Evolutionary conservation across 148 eudicot genomes (phyloP).

Genomic region (Amaranthus cruentus): DNA sequence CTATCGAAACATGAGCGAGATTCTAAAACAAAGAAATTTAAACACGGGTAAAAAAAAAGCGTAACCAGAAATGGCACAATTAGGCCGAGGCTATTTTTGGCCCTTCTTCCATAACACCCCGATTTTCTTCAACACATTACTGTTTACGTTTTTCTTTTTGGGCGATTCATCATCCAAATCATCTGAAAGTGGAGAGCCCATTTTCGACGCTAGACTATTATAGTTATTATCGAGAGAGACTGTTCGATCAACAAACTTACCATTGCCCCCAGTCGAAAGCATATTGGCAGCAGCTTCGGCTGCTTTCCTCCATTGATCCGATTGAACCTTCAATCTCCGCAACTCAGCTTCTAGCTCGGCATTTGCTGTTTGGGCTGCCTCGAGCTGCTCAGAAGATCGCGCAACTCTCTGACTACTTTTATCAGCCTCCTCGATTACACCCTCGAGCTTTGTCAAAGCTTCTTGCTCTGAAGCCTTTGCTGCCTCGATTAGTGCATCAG

Average conservation of each 20-base stretch:
- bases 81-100: slow-evolving; percentile 36
- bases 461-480: slow-evolving; percentile 62
- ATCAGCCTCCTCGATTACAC: slow-evolving; percentile 67
- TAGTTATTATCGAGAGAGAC: slow-evolving; percentile 52
- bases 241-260: slow-evolving; percentile 53
- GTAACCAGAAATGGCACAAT: no score
- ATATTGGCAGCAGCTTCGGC: slow-evolving; percentile 95
- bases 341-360: slow-evolving; percentile 70
- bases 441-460: slow-evolving; percentile 55
- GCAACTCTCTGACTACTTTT: slow-evolving; percentile 44
- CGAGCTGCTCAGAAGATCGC: slow-evolving; percentile 55
- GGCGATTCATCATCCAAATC: slow-evolving; percentile 64
- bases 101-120: slow-evolving; percentile 73
- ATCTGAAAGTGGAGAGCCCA: slow-evolving; percentile 63
- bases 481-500: slow-evolving; percentile 42
- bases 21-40: background rate
- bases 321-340: slow-evolving; percentile 73
- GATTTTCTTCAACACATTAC: slow-evolving; percentile 71
- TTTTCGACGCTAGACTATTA: slow-evolving; percentile 56
- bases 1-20: slow-evolving; percentile 9
- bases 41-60: background rate
- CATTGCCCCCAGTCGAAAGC: slow-evolving; percentile 55
- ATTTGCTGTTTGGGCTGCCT: slow-evolving; percentile 58
- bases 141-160: slow-evolving; percentile 73
- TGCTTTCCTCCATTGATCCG: slow-evolving; percentile 90